These are phyloP conservation scores for Neoboletus brunneissimus DNA, from an alignment of 768 basidiomycete genomes.

Conservation along the genomic window DNA sequence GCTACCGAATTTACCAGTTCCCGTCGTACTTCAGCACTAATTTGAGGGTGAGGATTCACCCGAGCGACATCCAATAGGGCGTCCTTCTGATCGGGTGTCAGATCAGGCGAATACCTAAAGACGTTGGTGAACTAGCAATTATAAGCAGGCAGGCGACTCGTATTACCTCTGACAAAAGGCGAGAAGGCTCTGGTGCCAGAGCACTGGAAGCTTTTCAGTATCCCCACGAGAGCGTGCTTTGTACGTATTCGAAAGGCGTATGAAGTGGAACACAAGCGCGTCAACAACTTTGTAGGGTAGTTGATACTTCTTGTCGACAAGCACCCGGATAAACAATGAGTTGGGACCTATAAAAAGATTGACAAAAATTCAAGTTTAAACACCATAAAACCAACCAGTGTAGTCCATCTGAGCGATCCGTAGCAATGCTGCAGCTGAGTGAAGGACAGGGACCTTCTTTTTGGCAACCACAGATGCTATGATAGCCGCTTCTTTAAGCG, in stretches of 20 bases:
- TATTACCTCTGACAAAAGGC: constrained; percentile 88
- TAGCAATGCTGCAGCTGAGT: constrained; percentile 91
- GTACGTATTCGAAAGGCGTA: constrained; percentile 90
- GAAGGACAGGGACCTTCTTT: constrained; percentile 93
- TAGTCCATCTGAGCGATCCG: constrained; percentile 97
- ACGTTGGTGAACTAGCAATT: neutral
- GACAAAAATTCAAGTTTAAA: neutral
- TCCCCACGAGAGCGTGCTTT: constrained; percentile 70
- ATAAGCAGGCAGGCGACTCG: neutral
- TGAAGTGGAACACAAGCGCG: constrained; percentile 96
- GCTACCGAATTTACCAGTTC: constrained; percentile 87
- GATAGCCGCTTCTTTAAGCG: constrained; percentile 92
- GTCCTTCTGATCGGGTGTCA: constrained; percentile 97
- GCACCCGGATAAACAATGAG: constrained; percentile 93
- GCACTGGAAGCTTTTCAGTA: constrained; percentile 82
- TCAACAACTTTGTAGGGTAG: constrained; percentile 98
- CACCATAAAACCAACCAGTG: constrained; percentile 51
- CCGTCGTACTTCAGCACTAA: constrained; percentile 84
- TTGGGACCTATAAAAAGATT: constrained; percentile 61
- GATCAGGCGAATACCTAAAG: constrained; percentile 82
- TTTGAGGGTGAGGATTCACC: constrained; percentile 81
- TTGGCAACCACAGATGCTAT: constrained; percentile 87
- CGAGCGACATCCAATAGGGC: constrained; percentile 92
- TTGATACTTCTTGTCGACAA: constrained; percentile 97
- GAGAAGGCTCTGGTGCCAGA: constrained; percentile 97